Base-by-base conservation (phyloP, 768 basidiomycete species). In the Steccherinum ochraceum region DNA sequence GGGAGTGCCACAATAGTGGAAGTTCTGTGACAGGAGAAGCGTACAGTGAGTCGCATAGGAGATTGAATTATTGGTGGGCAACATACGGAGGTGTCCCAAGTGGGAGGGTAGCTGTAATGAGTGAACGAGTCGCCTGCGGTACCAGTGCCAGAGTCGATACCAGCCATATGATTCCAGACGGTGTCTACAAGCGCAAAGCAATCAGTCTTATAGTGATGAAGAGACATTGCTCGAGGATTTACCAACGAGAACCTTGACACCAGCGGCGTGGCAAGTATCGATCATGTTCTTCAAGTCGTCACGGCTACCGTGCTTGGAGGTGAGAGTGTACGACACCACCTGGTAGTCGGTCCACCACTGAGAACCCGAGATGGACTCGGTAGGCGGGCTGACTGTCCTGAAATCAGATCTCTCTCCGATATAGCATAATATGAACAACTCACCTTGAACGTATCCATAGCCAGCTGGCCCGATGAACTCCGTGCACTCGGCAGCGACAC, bases 301-400 rank as follows among this genome's bases (percentile, higher is more conserved):
- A 13, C 80, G 72, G 55, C 78, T 71, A 4, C 84, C 85, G 0
- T 81, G 79, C 62, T 86, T 86, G 0, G 82, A 84, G 1, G 73
- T 81, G 45, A 86, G 61, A 11, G 49, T 83, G 60, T 86, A 84
- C 1, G 83, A 84, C 0, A 84, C 82, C 2, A 80, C 77, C 53
- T 77, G 84, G 58, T 87, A 86, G 60, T 85, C 84, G 0, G 84
- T 86, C 84, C 84, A 86, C 84, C 84, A 86, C 57, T 84, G 74
- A 2, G 67, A 11, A 3, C 83, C 84, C 12, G 65, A 56, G 42
- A 84, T 65, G 56, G 84, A 81, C 56, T 85, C 83, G 50, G 72
- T 70, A 2, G 82, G 70, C 0, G 80, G 80, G 54, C 80, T 70
- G 44, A 67, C 71, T 71, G 49, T 4, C 21, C 11, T 5, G 21